Conservation (phyloP, 208 protist genomes). For the Leishmania turanica region DNA sequence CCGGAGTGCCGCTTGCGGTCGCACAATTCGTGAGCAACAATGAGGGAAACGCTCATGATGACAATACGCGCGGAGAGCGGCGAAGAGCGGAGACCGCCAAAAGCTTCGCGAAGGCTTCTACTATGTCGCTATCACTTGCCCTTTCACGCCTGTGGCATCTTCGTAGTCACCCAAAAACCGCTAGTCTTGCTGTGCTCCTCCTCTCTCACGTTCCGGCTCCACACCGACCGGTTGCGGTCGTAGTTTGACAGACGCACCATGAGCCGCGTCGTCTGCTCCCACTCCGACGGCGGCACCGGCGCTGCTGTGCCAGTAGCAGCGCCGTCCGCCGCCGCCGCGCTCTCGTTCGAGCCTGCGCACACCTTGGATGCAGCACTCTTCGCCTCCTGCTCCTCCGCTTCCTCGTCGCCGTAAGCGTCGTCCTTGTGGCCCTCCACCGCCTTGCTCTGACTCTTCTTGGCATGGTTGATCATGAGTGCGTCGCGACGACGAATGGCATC, state of each 20-base stretch:
- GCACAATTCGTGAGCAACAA: not conserved
- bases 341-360: not conserved
- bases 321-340: too few relatives aligned
- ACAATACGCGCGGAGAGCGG: not conserved
- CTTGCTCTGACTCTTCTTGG: conserved; percentile 17
- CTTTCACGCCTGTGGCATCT: conserved; percentile 27
- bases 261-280: conserved; percentile 45
- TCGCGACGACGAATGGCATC: conserved; percentile 80
- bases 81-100: not conserved
- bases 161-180: conserved; percentile 83
- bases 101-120: not conserved
- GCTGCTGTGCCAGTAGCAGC: not conserved
- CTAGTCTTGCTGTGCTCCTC: conserved; percentile 35
- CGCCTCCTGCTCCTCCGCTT: conserved; percentile 7
- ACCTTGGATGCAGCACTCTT: not conserved
- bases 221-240: conserved; percentile 67
- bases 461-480: conserved; percentile 78
- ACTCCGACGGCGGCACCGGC: conserved; percentile 27
- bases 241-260: conserved; percentile 51
- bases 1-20: not conserved
- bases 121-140: not conserved
- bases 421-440: conserved; percentile 33
- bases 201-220: conserved; percentile 75
- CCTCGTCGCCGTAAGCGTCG: conserved; percentile 30
- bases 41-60: not conserved